Conservation (phyloP, 2,329 filamentous ascomycete species). For the Colletotrichum graminicola region DNA sequence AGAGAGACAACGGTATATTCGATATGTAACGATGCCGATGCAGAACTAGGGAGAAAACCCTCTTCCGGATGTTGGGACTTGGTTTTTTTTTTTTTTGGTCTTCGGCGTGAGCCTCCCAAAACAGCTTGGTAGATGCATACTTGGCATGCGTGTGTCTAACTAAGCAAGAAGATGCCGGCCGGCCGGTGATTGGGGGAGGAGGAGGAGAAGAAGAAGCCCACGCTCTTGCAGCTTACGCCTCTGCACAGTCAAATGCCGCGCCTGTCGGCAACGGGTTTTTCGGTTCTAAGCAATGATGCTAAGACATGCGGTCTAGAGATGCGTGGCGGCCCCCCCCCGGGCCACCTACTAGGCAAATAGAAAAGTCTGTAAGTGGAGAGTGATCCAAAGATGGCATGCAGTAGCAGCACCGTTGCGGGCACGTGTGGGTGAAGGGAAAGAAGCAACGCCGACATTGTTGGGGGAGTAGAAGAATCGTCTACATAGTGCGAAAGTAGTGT, state of each 20-base stretch:
- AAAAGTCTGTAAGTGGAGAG: no score
- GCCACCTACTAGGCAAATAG: neutral
- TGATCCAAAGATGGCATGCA: neutral
- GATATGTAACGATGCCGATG: constrained; percentile 14
- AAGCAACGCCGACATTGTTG: no score
- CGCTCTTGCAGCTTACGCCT: constrained; percentile 4
- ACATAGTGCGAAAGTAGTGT: no score
- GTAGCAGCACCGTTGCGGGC: neutral
- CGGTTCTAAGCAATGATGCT: neutral
- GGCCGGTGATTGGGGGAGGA: neutral
- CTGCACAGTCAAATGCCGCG: neutral
- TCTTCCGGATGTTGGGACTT: neutral
- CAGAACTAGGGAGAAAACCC: neutral
- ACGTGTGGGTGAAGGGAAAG: no score
- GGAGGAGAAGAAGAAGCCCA: no score
- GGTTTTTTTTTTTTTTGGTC: no score
- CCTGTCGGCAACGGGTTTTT: neutral
- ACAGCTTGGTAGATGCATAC: neutral
- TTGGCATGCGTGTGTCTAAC: neutral
- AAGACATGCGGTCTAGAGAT: constrained; percentile 7
- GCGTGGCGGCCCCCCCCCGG: neutral
- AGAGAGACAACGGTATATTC: neutral
- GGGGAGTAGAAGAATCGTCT: neutral
- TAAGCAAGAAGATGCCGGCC: neutral
- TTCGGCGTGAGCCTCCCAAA: constrained; percentile 12